These are phyloP conservation scores for Parastagonospora avenae DNA, from an alignment of 2,329 filamentous ascomycete genomes.

Conservation along the genomic window DNA sequence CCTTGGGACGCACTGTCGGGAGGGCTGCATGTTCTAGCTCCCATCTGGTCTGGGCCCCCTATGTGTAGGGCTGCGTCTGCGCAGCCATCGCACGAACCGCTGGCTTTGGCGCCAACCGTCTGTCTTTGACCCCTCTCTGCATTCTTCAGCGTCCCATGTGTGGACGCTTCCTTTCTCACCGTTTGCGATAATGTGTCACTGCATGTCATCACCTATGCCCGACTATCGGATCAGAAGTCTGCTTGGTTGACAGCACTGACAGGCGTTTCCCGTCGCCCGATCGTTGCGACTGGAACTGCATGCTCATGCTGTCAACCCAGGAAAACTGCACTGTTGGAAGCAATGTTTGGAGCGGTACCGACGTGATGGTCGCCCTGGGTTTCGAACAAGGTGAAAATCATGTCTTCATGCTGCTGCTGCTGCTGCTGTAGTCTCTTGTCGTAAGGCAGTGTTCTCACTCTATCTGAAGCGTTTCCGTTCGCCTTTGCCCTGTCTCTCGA, in stretches of 20 bases:
- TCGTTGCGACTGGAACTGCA: neutral
- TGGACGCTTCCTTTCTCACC: constrained; percentile 1
- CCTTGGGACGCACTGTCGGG: constrained; percentile 20
- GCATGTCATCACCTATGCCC: neutral
- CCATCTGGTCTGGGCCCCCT: constrained; percentile 12
- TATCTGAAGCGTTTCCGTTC: neutral
- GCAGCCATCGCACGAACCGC: constrained; percentile 17
- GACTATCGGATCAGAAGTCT: neutral
- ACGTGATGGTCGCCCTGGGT: no score
- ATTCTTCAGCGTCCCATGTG: neutral
- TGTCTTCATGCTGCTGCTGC: neutral
- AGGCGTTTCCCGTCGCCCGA: neutral
- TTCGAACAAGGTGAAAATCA: no score
- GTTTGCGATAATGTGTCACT: neutral
- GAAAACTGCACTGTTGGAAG: neutral
- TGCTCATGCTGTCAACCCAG: no score
- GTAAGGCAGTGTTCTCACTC: no score
- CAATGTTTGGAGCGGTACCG: no score
- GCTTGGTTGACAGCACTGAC: neutral
- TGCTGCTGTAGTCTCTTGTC: no score
- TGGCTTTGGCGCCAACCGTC: neutral
- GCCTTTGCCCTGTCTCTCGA: neutral
- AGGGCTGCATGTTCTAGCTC: constrained; percentile 28
- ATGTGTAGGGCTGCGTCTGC: constrained; percentile 23
- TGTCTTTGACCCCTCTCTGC: neutral